Percentiles rank a stretch among this genome's conserved stretches.
Conservation (phyloP, 2,329 filamentous ascomycete species). For the Amauroascus niger region DNA sequence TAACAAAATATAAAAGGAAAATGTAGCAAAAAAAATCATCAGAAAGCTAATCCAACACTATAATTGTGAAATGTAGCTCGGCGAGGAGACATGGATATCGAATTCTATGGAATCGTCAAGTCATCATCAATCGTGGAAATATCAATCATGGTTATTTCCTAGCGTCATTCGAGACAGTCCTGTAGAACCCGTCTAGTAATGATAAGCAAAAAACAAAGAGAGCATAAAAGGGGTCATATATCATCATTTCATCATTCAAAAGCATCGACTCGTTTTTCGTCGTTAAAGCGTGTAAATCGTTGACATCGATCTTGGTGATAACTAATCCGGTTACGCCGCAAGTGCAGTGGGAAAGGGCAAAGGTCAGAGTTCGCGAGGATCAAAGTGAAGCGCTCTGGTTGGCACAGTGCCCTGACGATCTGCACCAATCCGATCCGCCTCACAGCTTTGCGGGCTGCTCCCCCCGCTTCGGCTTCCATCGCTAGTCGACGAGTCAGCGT, state of each 20-base stretch:
- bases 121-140: conserved; percentile 13
- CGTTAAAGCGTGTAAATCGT: neutral
- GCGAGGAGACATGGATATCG: conserved; percentile 14
- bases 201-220: neutral
- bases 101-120: conserved; percentile 13
- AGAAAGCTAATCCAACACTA: conserved; percentile 1
- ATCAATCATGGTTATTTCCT: conserved; percentile 2
- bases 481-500: conserved; percentile 34
- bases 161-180: conserved; percentile 9
- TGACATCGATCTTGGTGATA: neutral
- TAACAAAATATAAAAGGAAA: conserved; percentile 15
- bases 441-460: conserved; percentile 42
- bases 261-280: neutral
- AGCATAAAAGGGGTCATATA: neutral
- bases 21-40: neutral
- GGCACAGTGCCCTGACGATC: conserved; percentile 20
- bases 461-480: conserved; percentile 46
- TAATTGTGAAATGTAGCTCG: conserved; percentile 8
- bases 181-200: conserved; percentile 8
- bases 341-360: neutral
- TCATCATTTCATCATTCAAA: neutral
- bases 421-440: conserved; percentile 20
- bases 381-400: conserved; percentile 23
- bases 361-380: conserved; percentile 14
- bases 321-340: neutral